phyloP scores from a whole-genome alignment of 2,329 filamentous ascomycete species.

The Fusarium marasasianum region DNA sequence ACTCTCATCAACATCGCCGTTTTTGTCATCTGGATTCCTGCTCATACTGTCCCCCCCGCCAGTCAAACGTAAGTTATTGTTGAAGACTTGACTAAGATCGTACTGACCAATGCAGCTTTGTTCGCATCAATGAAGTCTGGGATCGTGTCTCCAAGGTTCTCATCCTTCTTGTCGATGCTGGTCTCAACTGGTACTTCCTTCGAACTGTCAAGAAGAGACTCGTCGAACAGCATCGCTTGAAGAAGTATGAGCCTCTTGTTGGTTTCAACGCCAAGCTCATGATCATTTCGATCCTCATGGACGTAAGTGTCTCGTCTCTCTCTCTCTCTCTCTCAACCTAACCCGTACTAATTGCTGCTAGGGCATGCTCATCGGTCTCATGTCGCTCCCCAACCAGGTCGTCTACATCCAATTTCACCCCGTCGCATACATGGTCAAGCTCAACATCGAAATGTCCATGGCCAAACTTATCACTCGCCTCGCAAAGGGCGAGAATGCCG shows the following conservation, averaged over 20 bases:
- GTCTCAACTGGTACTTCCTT: slow-evolving; percentile 64
- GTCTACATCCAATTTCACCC: slow-evolving; percentile 62
- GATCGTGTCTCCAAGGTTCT: slow-evolving; percentile 63
- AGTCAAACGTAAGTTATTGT: slow-evolving; percentile 44
- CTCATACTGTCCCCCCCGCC: slow-evolving; percentile 52
- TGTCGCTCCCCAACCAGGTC: slow-evolving; percentile 47
- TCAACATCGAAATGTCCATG: slow-evolving; percentile 65
- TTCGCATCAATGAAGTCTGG: slow-evolving; percentile 60
- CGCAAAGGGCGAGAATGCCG: slow-evolving; percentile 27
- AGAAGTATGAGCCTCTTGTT: slow-evolving; percentile 61
- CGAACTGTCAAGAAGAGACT: slow-evolving; percentile 56
- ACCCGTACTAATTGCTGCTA: neutral
- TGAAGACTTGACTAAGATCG: rapidly evolving
- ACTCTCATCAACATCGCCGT: slow-evolving; percentile 62
- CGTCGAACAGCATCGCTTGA: slow-evolving; percentile 56
- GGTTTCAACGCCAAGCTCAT: slow-evolving; percentile 61
- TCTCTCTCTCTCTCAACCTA: rapidly evolving
- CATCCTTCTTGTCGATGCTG: slow-evolving; percentile 60
- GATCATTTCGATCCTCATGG: slow-evolving; percentile 59
- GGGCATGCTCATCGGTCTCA: slow-evolving; percentile 46
- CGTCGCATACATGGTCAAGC: slow-evolving; percentile 61
- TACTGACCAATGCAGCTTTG: slow-evolving; percentile 36
- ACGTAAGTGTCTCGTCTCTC: slow-evolving; percentile 45
- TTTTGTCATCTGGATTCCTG: slow-evolving; percentile 63
- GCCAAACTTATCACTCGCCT: slow-evolving; percentile 59